Evolutionary conservation across 1,284 basidiomycete genomes (phyloP).

Genomic region (Ceratobasidium papillatum): DNA sequence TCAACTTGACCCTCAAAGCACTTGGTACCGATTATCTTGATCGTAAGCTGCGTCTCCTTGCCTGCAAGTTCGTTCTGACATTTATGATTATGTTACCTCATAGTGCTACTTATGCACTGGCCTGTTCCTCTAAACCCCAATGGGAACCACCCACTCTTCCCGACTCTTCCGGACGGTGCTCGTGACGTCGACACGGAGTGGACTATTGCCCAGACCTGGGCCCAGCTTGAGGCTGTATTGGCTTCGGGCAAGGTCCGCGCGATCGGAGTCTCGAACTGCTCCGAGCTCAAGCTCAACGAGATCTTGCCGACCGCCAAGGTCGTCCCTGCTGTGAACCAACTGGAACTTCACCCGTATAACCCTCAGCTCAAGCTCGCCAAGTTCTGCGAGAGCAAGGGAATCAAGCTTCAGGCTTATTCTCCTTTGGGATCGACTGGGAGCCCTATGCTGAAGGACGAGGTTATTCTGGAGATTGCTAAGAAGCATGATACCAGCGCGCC

Average conservation of each 20-base stretch:
- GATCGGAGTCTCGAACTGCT: constrained; percentile 78
- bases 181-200: constrained; percentile 73
- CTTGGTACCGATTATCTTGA: constrained; percentile 84
- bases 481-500: constrained; percentile 67
- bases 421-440: constrained; percentile 80
- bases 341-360: constrained; percentile 81
- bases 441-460: constrained; percentile 75
- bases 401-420: constrained; percentile 82
- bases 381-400: constrained; percentile 73
- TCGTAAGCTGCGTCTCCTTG: constrained; percentile 55
- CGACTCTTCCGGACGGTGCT: constrained; percentile 70
- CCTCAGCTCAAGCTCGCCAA: constrained; percentile 75
- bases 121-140: constrained; percentile 78
- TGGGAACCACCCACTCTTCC: constrained; percentile 76
- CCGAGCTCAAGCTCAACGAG: constrained; percentile 56
- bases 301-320: constrained; percentile 63
- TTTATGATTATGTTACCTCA: background rate
- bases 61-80: constrained; percentile 14
- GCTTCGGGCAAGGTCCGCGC: constrained; percentile 74
- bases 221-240: constrained; percentile 76
- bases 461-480: constrained; percentile 68
- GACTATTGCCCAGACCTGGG: constrained; percentile 79
- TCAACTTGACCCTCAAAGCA: constrained; percentile 74
- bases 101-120: constrained; percentile 85
- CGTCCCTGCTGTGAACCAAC: constrained; percentile 70